Evolutionary conservation across 768 basidiomycete species (phyloP).

Genomic region (Paxillus rubicundulus): DNA sequence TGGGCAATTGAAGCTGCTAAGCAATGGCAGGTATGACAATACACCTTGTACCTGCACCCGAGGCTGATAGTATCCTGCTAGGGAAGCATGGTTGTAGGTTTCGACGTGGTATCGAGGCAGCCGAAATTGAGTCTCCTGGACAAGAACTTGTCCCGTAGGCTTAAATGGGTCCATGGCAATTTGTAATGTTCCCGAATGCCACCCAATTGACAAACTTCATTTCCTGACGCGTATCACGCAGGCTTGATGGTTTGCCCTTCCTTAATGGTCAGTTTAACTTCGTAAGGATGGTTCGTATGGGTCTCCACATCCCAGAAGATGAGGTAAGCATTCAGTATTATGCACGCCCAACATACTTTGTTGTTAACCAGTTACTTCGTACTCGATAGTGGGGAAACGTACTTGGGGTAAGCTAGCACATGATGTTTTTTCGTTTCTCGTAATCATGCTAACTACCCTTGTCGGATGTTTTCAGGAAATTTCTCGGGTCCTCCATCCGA

Average conservation of each 20-base stretch:
- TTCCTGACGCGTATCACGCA: conserved; percentile 26
- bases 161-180: conserved; percentile 69
- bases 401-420: conserved; percentile 47
- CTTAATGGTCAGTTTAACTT: conserved; percentile 57
- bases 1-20: conserved; percentile 72
- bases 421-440: conserved; percentile 8
- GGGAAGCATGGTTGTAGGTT: conserved; percentile 56
- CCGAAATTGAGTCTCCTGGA: conserved; percentile 42
- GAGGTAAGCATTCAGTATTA: conserved; percentile 42
- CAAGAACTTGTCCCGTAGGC: conserved; percentile 43
- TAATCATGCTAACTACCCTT: conserved; percentile 13
- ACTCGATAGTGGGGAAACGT: conserved; percentile 57
- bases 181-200: conserved; percentile 41
- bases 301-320: conserved; percentile 69
- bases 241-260: conserved; percentile 66
- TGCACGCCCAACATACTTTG: not conserved
- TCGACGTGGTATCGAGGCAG: conserved; percentile 55
- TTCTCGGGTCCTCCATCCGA: conserved; percentile 59
- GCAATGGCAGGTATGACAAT: conserved; percentile 54
- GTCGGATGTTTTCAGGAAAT: conserved; percentile 49
- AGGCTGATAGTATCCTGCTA: conserved; percentile 23
- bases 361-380: conserved; percentile 17
- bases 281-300: conserved; percentile 61
- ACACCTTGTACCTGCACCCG: not conserved
- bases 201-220: not conserved